Percentiles rank a stretch among this genome's conserved stretches.
These are phyloP conservation scores for Tylopilus intermedius DNA, from an alignment of 768 basidiomycete species.

Conservation along the genomic window DNA sequence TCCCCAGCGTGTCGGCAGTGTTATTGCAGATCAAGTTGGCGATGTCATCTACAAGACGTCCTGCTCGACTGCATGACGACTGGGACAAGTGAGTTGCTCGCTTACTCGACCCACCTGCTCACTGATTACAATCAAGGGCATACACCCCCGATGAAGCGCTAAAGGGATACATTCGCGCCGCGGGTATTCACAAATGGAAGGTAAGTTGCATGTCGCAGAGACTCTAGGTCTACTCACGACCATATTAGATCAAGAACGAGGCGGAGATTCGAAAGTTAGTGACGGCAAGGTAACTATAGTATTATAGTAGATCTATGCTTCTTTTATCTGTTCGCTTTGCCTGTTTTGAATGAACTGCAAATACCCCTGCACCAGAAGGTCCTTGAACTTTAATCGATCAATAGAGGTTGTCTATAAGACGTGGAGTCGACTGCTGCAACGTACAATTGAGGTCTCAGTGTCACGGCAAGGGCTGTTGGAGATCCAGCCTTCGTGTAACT, in stretches of 20 bases:
- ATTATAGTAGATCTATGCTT: background rate
- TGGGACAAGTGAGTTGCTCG: constrained; percentile 42
- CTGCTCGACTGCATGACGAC: constrained; percentile 47
- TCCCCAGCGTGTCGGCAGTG: constrained; percentile 35
- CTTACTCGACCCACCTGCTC: background rate
- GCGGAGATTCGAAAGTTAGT: constrained; percentile 20
- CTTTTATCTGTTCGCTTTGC: no score
- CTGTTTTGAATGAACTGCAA: no score
- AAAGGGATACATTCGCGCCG: constrained; percentile 61
- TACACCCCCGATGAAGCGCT: constrained; percentile 57
- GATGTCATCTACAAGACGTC: constrained; percentile 61
- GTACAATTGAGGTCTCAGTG: no score
- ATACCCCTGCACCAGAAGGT: no score
- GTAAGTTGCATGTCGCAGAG: constrained; percentile 28
- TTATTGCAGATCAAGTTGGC: constrained; percentile 67
- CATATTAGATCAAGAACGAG: constrained; percentile 21
- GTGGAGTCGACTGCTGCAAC: no score
- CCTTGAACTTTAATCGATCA: no score
- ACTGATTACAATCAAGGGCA: constrained; percentile 13
- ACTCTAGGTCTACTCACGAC: background rate
- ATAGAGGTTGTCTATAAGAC: no score
- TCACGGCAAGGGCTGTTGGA: no score
- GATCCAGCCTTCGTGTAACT: no score
- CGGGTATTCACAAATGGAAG: constrained; percentile 60
- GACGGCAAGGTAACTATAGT: background rate